Evolutionary conservation across 768 basidiomycete species (phyloP).

Genomic region (Suillus spraguei): DNA sequence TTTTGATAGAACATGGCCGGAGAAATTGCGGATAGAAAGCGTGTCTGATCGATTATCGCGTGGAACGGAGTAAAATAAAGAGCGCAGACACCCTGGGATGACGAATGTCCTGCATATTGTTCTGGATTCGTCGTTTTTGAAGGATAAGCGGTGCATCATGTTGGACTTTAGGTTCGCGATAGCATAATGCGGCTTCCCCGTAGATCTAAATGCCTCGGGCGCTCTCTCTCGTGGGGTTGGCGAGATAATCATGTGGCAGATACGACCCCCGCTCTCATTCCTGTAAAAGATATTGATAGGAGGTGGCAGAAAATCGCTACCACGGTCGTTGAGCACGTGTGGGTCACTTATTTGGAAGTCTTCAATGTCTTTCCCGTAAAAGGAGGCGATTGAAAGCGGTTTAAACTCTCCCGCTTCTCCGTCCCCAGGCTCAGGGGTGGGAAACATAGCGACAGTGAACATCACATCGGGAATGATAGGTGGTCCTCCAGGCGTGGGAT

Average conservation of each 20-base stretch:
- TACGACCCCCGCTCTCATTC: constrained; percentile 28
- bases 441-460: constrained; percentile 33
- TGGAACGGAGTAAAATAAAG: constrained; percentile 33
- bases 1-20: constrained; percentile 40
- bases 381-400: constrained; percentile 31
- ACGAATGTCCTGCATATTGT: constrained; percentile 31
- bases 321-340: constrained; percentile 23
- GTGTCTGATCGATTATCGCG: constrained; percentile 28
- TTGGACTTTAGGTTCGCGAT: constrained; percentile 28
- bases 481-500: constrained; percentile 17
- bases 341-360: constrained; percentile 38
- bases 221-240: constrained; percentile 26
- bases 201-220: constrained; percentile 18
- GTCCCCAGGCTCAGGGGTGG: constrained; percentile 33
- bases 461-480: constrained; percentile 27
- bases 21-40: constrained; percentile 32
- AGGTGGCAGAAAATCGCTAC: constrained; percentile 28
- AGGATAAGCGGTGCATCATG: constrained; percentile 29
- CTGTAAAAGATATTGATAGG: constrained; percentile 38
- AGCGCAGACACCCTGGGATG: constrained; percentile 34
- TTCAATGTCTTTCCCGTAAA: constrained; percentile 34
- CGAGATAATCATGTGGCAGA: constrained; percentile 32
- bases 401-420: constrained; percentile 29
- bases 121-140: constrained; percentile 26
- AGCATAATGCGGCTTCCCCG: constrained; percentile 33